These are phyloP conservation scores for Pseudocercospora macadamiae DNA, from an alignment of 2,329 filamentous ascomycete species.

Conservation along the genomic window DNA sequence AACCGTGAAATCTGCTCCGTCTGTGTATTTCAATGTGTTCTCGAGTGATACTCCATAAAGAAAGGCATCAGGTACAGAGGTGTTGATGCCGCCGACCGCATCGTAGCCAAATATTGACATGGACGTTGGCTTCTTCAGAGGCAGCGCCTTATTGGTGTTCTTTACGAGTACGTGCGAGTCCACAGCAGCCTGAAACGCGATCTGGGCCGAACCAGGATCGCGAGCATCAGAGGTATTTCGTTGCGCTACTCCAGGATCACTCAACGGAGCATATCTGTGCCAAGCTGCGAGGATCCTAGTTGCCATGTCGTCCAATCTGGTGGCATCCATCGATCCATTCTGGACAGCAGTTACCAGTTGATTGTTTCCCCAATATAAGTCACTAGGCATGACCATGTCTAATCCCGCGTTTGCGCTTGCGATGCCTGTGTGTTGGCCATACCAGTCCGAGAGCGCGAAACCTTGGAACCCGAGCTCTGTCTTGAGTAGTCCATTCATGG, in stretches of 20 bases:
- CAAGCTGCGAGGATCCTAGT: constrained; percentile 36
- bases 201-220: constrained; percentile 51
- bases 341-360: constrained; percentile 36
- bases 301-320: constrained; percentile 41
- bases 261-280: constrained; percentile 28
- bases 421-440: constrained; percentile 37
- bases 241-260: constrained; percentile 49
- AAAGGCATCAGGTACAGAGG: constrained; percentile 10
- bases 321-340: constrained; percentile 36
- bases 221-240: constrained; percentile 58
- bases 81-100: constrained; percentile 27
- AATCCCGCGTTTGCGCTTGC: constrained; percentile 35
- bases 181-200: constrained; percentile 58
- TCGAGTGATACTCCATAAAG: constrained; percentile 17
- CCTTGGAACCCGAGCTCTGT: constrained; percentile 53
- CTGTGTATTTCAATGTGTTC: constrained; percentile 24
- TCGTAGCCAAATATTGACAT: constrained; percentile 52
- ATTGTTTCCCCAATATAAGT: constrained; percentile 30
- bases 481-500: constrained; percentile 70
- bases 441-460: constrained; percentile 54
- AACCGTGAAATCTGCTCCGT: constrained; percentile 17
- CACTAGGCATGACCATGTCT: constrained; percentile 38
- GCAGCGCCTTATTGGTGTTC: constrained; percentile 59
- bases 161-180: constrained; percentile 67
- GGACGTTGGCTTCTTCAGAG: constrained; percentile 53